phyloP scores from a whole-genome alignment of 306 rosid species.

The Vigna nakashimae region DNA sequence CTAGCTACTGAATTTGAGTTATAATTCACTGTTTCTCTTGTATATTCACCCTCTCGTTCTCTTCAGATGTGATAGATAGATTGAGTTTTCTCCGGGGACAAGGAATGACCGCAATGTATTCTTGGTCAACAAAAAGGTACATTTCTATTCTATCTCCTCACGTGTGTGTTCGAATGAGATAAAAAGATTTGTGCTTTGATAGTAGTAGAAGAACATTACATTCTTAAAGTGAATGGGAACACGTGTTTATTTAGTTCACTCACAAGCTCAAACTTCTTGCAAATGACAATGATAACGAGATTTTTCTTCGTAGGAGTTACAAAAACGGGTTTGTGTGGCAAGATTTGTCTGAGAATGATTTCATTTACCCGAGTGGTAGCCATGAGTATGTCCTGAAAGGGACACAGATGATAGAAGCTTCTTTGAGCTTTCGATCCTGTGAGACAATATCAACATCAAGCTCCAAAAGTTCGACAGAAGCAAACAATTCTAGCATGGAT shows the following conservation, averaged over 20 bases:
- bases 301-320: constrained; percentile 51
- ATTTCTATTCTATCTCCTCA: not conserved
- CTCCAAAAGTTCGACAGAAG: constrained; percentile 54
- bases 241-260: not conserved
- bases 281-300: constrained; percentile 24
- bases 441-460: constrained; percentile 57
- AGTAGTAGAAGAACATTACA: not conserved
- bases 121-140: constrained; percentile 74
- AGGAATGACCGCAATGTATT: constrained; percentile 59
- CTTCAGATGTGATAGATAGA: constrained; percentile 64
- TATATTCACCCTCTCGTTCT: not conserved
- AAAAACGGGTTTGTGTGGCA: constrained; percentile 79
- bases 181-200: not conserved
- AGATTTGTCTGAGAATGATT: constrained; percentile 65
- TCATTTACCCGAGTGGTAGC: constrained; percentile 64
- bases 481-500: constrained; percentile 53
- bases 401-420: constrained; percentile 51
- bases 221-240: not conserved
- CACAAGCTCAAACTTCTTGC: constrained; percentile 14
- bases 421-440: constrained; percentile 53
- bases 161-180: not conserved
- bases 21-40: not conserved
- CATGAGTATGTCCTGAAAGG: constrained; percentile 74
- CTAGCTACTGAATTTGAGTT: not conserved
- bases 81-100: constrained; percentile 64